Percentiles rank a stretch among this genome's conserved stretches.
Evolutionary conservation across 139 green algal species (phyloP).

Genomic region (Klebsormidium nitens): DNA sequence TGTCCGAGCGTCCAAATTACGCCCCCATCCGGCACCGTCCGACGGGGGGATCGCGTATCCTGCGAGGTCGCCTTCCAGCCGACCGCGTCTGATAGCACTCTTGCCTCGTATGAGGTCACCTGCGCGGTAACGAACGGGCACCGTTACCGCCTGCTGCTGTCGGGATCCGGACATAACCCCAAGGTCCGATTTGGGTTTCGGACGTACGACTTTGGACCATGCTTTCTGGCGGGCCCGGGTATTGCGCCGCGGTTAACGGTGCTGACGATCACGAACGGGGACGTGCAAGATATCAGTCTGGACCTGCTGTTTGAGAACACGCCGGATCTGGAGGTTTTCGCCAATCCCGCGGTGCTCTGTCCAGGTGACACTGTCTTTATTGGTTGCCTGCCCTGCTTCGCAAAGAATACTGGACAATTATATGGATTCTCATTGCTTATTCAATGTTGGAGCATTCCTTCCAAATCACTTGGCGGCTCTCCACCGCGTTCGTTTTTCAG

Average conservation of each 20-base stretch:
- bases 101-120: constrained; percentile 45
- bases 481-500: too few species aligned
- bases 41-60: constrained; percentile 48
- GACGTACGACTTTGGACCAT: constrained; percentile 62
- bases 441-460: too few species aligned
- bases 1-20: constrained; percentile 28
- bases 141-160: constrained; percentile 56
- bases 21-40: constrained; percentile 55
- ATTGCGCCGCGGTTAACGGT: constrained; percentile 41
- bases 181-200: constrained; percentile 60
- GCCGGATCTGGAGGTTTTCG: constrained; percentile 43
- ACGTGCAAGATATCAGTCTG: constrained; percentile 55
- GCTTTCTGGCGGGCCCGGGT: constrained; percentile 52
- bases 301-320: constrained; percentile 51
- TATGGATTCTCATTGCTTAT: too few species aligned
- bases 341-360: constrained; percentile 46
- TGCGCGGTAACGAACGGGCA: constrained; percentile 61
- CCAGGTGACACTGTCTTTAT: constrained; percentile 52
- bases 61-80: constrained; percentile 65
- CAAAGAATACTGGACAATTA: too few species aligned
- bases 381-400: too few species aligned
- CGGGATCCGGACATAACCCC: constrained; percentile 61
- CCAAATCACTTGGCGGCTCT: too few species aligned
- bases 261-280: constrained; percentile 59
- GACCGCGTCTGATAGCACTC: constrained; percentile 40